Conservation (phyloP, 2,329 filamentous ascomycete species). For the Cordyceps farinosa region DNA sequence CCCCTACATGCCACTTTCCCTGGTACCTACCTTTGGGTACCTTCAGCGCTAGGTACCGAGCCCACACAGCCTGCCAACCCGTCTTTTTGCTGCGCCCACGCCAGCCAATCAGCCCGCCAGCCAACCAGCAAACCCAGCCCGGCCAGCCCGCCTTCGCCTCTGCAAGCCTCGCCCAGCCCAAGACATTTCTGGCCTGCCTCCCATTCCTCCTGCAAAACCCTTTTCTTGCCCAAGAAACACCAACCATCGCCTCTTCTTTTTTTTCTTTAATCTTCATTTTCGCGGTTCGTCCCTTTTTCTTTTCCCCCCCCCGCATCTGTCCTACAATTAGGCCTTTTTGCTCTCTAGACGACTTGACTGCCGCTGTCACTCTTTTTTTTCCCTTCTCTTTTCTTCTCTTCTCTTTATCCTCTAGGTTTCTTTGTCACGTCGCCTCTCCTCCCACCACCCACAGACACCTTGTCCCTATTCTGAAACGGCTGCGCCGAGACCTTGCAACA, state of each 20-base stretch:
- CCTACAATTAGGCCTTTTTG: neutral
- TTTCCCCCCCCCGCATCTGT: neutral
- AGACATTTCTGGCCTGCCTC: conserved; percentile 1
- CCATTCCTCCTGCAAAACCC: conserved; percentile 16
- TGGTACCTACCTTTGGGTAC: too few relatives aligned
- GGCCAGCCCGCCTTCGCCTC: neutral
- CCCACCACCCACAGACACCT: neutral
- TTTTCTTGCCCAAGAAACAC: neutral
- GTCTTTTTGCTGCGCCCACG: neutral
- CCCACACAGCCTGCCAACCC: neutral
- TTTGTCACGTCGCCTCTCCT: neutral
- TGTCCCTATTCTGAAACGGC: conserved; percentile 17
- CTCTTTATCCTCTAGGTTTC: neutral
- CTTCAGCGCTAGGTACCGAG: neutral
- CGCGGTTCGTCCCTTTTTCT: neutral
- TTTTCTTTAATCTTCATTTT: neutral
- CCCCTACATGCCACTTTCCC: too few relatives aligned
- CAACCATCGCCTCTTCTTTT: conserved; percentile 9
- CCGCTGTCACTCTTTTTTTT: conserved; percentile 10
- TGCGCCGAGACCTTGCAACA: conserved; percentile 14
- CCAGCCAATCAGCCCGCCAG: neutral
- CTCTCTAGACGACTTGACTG: neutral
- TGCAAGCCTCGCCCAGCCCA: conserved; percentile 9
- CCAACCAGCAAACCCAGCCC: neutral
- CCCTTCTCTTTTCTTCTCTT: neutral